phyloP scores from a whole-genome alignment of 805 yeast genomes.

The Metschnikowia peoriensis region DNA sequence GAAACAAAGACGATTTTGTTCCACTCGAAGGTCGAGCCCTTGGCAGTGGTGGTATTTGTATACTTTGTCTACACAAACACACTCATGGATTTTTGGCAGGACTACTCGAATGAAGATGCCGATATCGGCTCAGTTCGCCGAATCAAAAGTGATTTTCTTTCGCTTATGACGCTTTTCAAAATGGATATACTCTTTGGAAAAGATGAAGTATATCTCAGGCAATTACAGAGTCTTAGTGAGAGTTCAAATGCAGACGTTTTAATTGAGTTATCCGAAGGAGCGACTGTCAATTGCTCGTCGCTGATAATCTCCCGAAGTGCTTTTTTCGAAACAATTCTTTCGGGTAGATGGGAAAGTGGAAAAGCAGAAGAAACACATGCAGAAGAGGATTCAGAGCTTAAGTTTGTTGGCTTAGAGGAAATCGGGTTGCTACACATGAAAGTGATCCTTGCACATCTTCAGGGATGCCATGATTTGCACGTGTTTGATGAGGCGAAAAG shows the following conservation, averaged over 20 bases:
- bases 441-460: slow-evolving; percentile 52
- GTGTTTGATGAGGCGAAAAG: slow-evolving; percentile 31
- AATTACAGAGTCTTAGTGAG: slow-evolving; percentile 10
- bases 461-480: slow-evolving; percentile 48
- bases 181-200: slow-evolving; percentile 15
- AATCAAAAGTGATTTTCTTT: slow-evolving; percentile 28
- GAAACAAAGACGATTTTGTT: slow-evolving; percentile 18
- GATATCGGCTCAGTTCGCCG: slow-evolving; percentile 27
- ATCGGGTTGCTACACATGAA: slow-evolving; percentile 43
- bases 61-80: slow-evolving; percentile 52
- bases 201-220: slow-evolving; percentile 7
- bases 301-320: slow-evolving; percentile 57
- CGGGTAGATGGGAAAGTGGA: slow-evolving; percentile 48
- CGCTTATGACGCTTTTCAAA: slow-evolving; percentile 18
- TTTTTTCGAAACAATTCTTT: slow-evolving; percentile 59
- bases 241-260: slow-evolving; percentile 38
- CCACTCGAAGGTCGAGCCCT: slow-evolving; percentile 25
- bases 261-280: slow-evolving; percentile 48
- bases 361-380: neutral
- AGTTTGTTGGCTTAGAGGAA: slow-evolving; percentile 42
- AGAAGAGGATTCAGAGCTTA: slow-evolving; percentile 13
- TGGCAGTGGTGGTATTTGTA: slow-evolving; percentile 39
- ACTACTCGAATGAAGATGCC: slow-evolving; percentile 21
- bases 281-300: slow-evolving; percentile 46
- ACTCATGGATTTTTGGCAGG: slow-evolving; percentile 46